These are phyloP conservation scores for Berkeleyomyces basicola DNA, from an alignment of 2,329 filamentous ascomycete species.

Conservation along the genomic window DNA sequence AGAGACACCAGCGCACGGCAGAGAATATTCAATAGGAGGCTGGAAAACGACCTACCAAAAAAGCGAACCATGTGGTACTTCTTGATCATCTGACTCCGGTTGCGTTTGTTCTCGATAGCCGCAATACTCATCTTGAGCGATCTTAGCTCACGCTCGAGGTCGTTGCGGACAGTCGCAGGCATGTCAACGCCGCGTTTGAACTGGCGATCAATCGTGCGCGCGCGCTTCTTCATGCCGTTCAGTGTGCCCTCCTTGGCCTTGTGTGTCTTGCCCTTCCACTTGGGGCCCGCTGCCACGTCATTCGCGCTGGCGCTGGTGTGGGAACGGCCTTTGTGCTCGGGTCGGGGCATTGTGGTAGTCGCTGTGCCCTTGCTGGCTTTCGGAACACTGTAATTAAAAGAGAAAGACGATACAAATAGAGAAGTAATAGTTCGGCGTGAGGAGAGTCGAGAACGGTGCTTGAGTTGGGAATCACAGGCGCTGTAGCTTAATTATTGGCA, in stretches of 20 bases:
- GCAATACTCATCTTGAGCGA: conserved; percentile 48
- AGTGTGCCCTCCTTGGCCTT: conserved; percentile 31
- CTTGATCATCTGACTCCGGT: conserved; percentile 51
- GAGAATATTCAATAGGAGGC: neutral
- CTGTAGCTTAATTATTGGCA: neutral
- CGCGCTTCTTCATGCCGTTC: conserved; percentile 53
- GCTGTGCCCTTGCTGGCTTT: neutral
- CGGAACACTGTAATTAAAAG: no score
- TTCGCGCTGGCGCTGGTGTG: neutral
- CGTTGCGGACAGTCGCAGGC: conserved; percentile 49
- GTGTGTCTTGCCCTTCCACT: conserved; percentile 24
- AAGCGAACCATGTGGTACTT: conserved; percentile 76
- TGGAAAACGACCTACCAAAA: conserved; percentile 42
- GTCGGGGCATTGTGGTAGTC: neutral
- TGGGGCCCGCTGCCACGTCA: conserved; percentile 15
- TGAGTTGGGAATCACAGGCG: neutral
- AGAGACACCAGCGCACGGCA: neutral
- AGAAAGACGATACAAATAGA: neutral
- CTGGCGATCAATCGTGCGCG: conserved; percentile 50
- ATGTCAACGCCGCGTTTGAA: conserved; percentile 45
- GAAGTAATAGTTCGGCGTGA: neutral
- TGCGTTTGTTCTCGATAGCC: conserved; percentile 41
- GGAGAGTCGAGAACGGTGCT: neutral
- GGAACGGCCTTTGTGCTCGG: neutral
- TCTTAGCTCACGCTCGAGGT: conserved; percentile 55